These are phyloP conservation scores for Cutaneotrichosporon arboriforme DNA, from an alignment of 1,284 basidiomycete genomes.

Conservation along the genomic window DNA sequence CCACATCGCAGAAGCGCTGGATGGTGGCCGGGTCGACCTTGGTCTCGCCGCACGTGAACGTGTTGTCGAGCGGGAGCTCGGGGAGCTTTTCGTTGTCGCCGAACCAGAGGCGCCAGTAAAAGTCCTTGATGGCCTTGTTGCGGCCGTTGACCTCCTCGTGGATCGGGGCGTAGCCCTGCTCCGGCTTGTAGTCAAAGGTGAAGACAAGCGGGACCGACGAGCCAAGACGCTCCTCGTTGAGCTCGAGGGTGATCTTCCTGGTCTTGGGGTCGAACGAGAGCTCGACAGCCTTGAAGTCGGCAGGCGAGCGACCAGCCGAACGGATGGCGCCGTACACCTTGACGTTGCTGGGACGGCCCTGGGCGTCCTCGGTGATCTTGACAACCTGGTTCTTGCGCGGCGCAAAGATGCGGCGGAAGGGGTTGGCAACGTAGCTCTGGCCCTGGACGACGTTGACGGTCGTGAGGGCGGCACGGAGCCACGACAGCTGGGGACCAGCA, in stretches of 20 bases:
- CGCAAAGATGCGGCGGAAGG: constrained; percentile 76
- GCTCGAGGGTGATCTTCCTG: constrained; percentile 62
- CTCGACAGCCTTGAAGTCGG: constrained; percentile 83
- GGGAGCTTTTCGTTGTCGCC: constrained; percentile 73
- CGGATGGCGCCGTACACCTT: constrained; percentile 71
- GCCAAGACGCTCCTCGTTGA: constrained; percentile 78
- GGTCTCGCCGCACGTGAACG: constrained; percentile 77
- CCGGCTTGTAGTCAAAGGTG: constrained; percentile 80
- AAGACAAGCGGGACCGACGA: constrained; percentile 74
- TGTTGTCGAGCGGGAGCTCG: constrained; percentile 64
- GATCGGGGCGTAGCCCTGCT: constrained; percentile 84
- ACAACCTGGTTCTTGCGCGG: constrained; percentile 76
- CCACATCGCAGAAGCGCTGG: constrained; percentile 85
- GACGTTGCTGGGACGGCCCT: constrained; percentile 52
- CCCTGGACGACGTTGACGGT: constrained; percentile 82
- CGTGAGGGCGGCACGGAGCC: constrained; percentile 80
- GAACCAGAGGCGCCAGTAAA: constrained; percentile 97
- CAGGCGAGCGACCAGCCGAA: constrained; percentile 60
- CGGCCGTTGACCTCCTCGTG: constrained; percentile 82
- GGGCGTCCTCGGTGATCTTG: constrained; percentile 53
- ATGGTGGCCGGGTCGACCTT: constrained; percentile 69
- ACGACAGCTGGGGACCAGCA: constrained; percentile 72
- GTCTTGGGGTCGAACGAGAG: constrained; percentile 59
- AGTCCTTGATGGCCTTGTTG: constrained; percentile 88
- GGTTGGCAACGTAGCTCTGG: constrained; percentile 77